Base-by-base conservation (phyloP, 257 asterid species). In the Penstemon eatonii region DNA sequence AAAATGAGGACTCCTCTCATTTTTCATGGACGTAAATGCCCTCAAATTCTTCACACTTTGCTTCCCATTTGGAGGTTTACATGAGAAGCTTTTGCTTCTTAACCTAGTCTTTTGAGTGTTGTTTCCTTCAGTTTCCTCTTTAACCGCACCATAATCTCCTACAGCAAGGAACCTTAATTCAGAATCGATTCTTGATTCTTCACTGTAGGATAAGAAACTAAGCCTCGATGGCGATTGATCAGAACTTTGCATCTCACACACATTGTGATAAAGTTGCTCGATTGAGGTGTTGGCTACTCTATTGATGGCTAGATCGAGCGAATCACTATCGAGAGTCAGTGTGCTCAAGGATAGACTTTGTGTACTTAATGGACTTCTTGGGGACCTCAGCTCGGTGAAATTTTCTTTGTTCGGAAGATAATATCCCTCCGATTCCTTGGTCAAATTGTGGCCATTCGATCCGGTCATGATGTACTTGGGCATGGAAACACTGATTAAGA, bases 221-320 rank as follows among this genome's bases (percentile, higher is more conserved):
- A 81, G 75, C 76, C 89, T 69, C 0, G 97, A 93, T 0, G 99
- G 96, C 0, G 97, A 93, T 0, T 87, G 86, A 42, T 90, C 96
- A 0, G 96, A 90, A 84, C 96, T 90, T 84, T 88, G 95, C 92
- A 90, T 90, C 67, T 90, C 97, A 46, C 85, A 90, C 5, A 93
- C 88, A 54, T 93, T 93, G 69, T 83, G 60, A 61, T 87, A 90
- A 33, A 93, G 74, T 25, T 93, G 91, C 63, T 90, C 96, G 4
- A 90, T 88, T 0, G 99, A 84, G 68, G 79, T 83, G 60, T 78
- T 85, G 47, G 45, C 65, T 7, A 40, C 71, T 3, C 80, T 91
- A 68, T 83, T 91, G 0, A 90, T 61, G 67, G 86, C 87, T 18
- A 88, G 71, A 70, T 93, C 95, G 15, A 90, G 78, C 0, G 96